Evolutionary conservation across 2,329 filamentous ascomycete species (phyloP).

Genomic region (Fusarium pseudoanthophilum): DNA sequence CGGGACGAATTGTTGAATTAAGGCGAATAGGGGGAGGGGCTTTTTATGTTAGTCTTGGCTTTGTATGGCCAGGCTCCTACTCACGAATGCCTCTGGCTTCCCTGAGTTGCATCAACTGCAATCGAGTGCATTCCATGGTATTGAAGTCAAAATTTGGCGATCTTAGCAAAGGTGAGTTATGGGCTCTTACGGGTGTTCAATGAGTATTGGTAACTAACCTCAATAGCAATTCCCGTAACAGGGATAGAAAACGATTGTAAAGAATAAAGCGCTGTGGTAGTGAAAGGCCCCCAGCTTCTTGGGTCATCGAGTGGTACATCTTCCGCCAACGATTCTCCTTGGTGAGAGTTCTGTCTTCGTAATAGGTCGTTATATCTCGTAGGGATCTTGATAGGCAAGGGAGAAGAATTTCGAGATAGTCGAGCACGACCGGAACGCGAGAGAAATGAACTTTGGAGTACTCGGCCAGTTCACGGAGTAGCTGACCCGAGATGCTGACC

Average conservation of each 20-base stretch:
- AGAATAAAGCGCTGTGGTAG: conserved; percentile 65
- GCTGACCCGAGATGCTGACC: conserved; percentile 55
- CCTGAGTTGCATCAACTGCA: conserved; percentile 62
- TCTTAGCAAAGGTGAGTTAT: conserved; percentile 41
- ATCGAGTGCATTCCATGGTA: conserved; percentile 60
- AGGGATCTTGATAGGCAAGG: conserved; percentile 65
- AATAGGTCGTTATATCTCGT: conserved; percentile 62
- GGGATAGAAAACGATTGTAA: conserved; percentile 65
- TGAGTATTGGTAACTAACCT: conserved; percentile 53
- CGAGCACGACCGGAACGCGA: conserved; percentile 62
- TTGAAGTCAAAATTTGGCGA: conserved; percentile 66
- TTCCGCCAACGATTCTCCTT: conserved; percentile 65
- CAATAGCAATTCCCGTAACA: conserved; percentile 61
- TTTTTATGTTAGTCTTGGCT: conserved; percentile 30
- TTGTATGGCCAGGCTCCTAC: conserved; percentile 36
- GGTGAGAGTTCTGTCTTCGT: conserved; percentile 60
- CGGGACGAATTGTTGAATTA: conserved; percentile 49
- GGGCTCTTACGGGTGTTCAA: neutral
- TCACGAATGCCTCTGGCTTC: conserved; percentile 64
- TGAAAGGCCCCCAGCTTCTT: conserved; percentile 62
- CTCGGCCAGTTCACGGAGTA: conserved; percentile 66
- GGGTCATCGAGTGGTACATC: conserved; percentile 67
- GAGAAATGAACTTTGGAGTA: conserved; percentile 62
- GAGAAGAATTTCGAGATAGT: conserved; percentile 66
- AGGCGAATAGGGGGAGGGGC: conserved; percentile 52